Evolutionary conservation across 140 eudicot genomes (phyloP), one percentile per base, ranked within the genome.

Genomic region (Oenanthe javanica): DNA sequence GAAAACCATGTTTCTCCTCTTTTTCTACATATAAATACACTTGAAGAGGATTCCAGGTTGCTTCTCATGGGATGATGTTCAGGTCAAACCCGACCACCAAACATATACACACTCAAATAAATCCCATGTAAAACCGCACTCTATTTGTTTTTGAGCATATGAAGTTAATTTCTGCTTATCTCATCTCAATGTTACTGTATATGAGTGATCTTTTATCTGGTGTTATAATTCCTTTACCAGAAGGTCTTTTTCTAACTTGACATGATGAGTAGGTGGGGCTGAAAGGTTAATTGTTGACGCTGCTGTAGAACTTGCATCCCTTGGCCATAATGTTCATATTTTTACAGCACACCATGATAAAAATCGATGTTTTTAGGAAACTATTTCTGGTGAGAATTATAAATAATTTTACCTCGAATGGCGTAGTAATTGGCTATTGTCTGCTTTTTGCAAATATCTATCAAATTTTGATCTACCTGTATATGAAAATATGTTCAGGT

Each of bases 231-330:
- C 49, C 55, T 12, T 38, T 21, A 54, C 54, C 52, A 1, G 6
- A 43, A 49, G 42, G 43, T 51, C 5, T 75, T 55, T 27, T 47
- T 3, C 31, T 21, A 21, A 75, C 42, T 76, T 84, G 59, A 49
- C 16, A 0, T 78, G 51, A 64, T 92, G 40, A 47, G 42, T 72
- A 94, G 98, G 99, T 79, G 99, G 99, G 84, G 99, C 99, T 21
- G 99, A 94, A 80, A 92, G 99, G 82, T 81, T 94, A 87, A 87
- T 94, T 87, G 99, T 94, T 82, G 99, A 94, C 82, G 99, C 99
- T 49, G 99, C 99, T 76, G 91, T 89, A 42, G 97, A 94, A 88
- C 97, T 94, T 81, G 84, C 92, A 25, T 87, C 96, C 59, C 75
- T 87, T 81, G 99, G 99, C 49, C 99, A 94, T 85, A 87, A 85